These are phyloP conservation scores for Russula abietina DNA, from an alignment of 768 basidiomycete genomes.

Conservation along the genomic window DNA sequence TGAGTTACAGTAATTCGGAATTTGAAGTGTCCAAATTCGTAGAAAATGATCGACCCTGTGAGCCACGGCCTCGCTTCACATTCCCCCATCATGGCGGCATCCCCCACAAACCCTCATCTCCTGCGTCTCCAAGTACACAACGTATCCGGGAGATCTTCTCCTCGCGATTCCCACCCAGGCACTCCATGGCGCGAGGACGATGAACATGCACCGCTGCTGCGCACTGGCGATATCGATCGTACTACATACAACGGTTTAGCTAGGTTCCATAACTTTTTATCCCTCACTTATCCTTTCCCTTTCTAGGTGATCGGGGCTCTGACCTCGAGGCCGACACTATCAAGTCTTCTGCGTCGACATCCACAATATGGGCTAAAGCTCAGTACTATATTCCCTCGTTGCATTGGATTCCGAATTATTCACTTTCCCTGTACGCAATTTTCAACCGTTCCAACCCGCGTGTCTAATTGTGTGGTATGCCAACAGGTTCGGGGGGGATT, in stretches of 20 bases:
- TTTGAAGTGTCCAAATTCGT: too few relatives aligned
- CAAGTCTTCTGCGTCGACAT: conserved; percentile 1
- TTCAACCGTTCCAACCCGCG: conserved; percentile 1
- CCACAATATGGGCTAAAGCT: conserved; percentile 39
- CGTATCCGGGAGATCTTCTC: neutral
- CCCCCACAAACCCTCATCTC: neutral
- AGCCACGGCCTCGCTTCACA: neutral
- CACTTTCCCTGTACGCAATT: conserved; percentile 53
- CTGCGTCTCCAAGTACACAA: neutral
- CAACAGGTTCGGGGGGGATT: conserved; percentile 54
- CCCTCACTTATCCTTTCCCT: neutral
- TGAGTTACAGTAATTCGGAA: neutral
- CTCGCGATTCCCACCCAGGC: conserved; percentile 3
- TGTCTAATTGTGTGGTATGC: conserved; percentile 27
- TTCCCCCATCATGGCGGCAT: conserved; percentile 7
- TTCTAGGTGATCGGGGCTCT: neutral
- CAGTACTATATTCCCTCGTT: conserved; percentile 75
- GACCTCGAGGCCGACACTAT: conserved; percentile 4
- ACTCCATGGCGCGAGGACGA: conserved; percentile 17
- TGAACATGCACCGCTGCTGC: conserved; percentile 15
- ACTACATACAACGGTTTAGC: neutral
- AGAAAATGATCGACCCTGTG: neutral
- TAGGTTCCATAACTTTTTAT: neutral
- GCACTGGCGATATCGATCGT: conserved; percentile 16
- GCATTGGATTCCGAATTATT: conserved; percentile 76